Percentiles rank a stretch among this genome's conserved stretches.
phyloP scores from a whole-genome alignment of 257 asterid species.

The Solanum piurae region DNA sequence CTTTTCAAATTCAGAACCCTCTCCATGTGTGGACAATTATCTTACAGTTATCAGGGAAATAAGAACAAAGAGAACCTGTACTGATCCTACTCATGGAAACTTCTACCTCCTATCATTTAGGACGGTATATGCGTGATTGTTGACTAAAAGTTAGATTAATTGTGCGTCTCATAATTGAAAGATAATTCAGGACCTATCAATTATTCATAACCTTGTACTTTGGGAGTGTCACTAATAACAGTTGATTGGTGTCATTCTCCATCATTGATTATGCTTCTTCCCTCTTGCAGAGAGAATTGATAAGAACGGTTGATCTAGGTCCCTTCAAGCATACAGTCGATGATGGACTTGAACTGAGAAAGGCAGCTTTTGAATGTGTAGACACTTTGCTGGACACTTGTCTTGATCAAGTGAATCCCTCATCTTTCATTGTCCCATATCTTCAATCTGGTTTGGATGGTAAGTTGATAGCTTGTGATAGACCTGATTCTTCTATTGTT shows the following conservation, averaged over 20 bases:
- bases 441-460: conserved; percentile 95
- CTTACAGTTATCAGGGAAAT: not conserved
- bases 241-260: not conserved
- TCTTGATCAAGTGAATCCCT: conserved; percentile 96
- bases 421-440: conserved; percentile 92
- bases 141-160: not conserved
- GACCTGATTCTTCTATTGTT: not conserved
- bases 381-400: conserved; percentile 93
- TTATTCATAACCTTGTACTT: not conserved
- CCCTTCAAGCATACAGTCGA: conserved; percentile 99
- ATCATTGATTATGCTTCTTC: not conserved
- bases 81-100: not conserved
- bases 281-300: conserved; percentile 84
- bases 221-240: not conserved
- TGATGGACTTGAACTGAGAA: conserved; percentile 98
- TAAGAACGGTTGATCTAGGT: conserved; percentile 97
- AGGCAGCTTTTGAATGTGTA: conserved; percentile 97
- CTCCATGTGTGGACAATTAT: not conserved
- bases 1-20: not conserved
- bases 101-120: not conserved
- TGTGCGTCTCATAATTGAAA: not conserved
- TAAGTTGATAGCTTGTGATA: conserved; percentile 20
- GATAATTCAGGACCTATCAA: not conserved
- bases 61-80: not conserved
- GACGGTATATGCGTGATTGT: not conserved